A percentile compares a stretch with the other conserved stretches of the same genome.
Evolutionary conservation across 2,329 filamentous ascomycete genomes (phyloP).

Genomic region (Orbilia blumenaviensis): DNA sequence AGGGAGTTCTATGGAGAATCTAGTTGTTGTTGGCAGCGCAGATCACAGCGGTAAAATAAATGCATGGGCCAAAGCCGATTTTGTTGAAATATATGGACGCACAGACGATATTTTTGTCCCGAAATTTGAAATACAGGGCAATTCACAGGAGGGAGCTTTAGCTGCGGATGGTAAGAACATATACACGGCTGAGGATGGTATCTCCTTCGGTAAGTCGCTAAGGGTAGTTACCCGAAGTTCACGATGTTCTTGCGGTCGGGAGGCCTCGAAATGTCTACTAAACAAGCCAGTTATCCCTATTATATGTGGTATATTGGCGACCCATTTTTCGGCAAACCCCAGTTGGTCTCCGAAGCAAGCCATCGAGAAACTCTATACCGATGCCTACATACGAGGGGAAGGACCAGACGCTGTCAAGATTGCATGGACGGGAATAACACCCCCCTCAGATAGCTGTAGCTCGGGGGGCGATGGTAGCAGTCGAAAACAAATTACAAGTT

Average conservation of each 20-base stretch:
- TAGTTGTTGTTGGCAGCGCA: conserved; percentile 6
- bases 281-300: neutral
- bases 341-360: neutral
- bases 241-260: no score
- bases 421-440: neutral
- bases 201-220: conserved; percentile 4
- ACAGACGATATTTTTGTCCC: neutral
- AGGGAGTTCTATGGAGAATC: neutral
- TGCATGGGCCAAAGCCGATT: neutral
- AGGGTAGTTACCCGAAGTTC: no score
- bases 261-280: conserved; percentile 56
- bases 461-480: neutral
- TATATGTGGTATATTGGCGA: neutral
- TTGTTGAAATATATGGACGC: neutral
- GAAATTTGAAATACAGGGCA: neutral
- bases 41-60: neutral
- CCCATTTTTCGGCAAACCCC: neutral
- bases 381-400: neutral
- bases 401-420: neutral
- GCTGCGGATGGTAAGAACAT: neutral
- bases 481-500: no score
- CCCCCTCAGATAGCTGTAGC: neutral
- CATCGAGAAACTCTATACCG: neutral
- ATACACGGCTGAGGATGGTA: neutral
- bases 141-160: no score